Base-by-base conservation (phyloP, 2,329 filamentous ascomycete genomes). In the Diaporthe velutina region DNA sequence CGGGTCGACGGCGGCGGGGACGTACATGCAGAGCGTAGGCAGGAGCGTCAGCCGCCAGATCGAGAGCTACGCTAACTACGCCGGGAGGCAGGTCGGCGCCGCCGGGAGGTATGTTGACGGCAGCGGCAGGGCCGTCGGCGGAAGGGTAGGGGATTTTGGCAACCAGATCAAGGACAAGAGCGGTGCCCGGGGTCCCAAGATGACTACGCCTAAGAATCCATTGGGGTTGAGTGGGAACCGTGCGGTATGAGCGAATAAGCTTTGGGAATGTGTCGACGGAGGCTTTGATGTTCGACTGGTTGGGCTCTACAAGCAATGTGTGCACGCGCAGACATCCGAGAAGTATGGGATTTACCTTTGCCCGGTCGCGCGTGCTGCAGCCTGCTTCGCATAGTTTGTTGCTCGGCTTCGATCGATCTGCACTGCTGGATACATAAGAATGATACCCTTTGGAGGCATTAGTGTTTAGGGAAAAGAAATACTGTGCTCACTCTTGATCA, bases 91-190 rank as follows among this genome's bases (percentile, higher is more conserved):
- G 58, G 73, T 74, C 38, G 74, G 74, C 28, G 68, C 60, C 9
- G 61, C 25, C 17, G 74, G 74, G 7, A 67, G 30, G 30, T 71
- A 57, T 25, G 74, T 76, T 35, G 74, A 76, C 35, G 73, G 68
- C 13, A n/a, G 74, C 13, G 74, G 74, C 22, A 70, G 74, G n/a
- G 74, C 74, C 9, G 72, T 64, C 5, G 74, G 74, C 2, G 74
- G 74, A 1, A 45, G 73, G 17, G 61, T 76, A 8, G 74, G 72
- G 0, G 74, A 76, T 17, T 25, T 76, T 57, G 74, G 74, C 10
- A 76, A 76, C 19, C 52, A 38, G 30, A 64, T 76, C 17, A 76
- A 76, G 68, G 74, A 76, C 38, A 57, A 33, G 28, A 76, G 58
- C 28, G 67, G 72, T 33, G 74, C 74, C 8, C 70, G 54, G 61